Evolutionary conservation across 176 grass and related monocot genomes (phyloP).

Genomic region (Microstegium vimineum): DNA sequence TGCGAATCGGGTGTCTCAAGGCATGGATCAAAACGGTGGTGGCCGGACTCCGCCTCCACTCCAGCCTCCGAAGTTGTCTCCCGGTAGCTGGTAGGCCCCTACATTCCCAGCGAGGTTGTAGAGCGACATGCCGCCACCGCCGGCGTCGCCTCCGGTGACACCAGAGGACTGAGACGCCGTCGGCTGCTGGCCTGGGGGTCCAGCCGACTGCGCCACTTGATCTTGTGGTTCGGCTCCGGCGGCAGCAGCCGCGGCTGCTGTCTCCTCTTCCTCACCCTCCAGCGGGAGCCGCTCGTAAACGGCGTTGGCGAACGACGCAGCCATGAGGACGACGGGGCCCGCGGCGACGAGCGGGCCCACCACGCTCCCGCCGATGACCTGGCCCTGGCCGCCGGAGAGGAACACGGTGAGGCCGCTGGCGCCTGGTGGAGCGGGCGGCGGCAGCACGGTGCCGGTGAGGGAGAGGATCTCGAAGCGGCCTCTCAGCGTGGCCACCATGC

Average conservation of each 20-base stretch:
- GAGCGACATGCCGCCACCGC: conserved; percentile 61
- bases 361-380: conserved; percentile 90
- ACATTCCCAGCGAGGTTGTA: conserved; percentile 82
- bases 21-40: conserved; percentile 54
- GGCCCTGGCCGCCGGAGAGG: conserved; percentile 78
- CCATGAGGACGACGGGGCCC: conserved; percentile 88
- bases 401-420: conserved; percentile 83
- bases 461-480: conserved; percentile 96
- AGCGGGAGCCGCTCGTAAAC: conserved; percentile 90
- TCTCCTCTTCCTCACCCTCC: conserved; percentile 66
- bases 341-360: conserved; percentile 69
- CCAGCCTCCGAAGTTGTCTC: conserved; percentile 65
- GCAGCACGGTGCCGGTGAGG: conserved; percentile 82
- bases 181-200: conserved; percentile 53
- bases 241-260: conserved; percentile 10
- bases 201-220: conserved; percentile 34
- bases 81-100: conserved; percentile 62
- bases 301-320: conserved; percentile 81
- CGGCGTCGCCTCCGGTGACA: conserved; percentile 64
- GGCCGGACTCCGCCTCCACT: conserved; percentile 62
- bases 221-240: conserved; percentile 32
- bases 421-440: conserved; percentile 73
- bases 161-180: conserved; percentile 74
- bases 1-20: background rate
- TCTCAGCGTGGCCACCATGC: conserved; percentile 82